These are phyloP conservation scores for Pseudocercospora eumusae DNA, from an alignment of 2,329 filamentous ascomycete genomes.

Conservation along the genomic window DNA sequence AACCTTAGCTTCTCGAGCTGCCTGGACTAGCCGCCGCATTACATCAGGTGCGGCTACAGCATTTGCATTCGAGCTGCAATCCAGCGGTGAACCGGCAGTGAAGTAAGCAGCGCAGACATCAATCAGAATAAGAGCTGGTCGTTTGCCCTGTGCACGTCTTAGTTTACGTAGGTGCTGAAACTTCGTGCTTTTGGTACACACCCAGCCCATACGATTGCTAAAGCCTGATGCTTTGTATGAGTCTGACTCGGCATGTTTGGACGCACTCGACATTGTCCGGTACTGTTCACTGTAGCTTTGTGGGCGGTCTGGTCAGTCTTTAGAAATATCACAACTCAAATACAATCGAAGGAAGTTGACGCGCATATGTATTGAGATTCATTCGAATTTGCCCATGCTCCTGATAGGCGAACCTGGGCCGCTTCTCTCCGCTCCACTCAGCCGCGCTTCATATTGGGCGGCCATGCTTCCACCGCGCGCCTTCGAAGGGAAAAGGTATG, in stretches of 20 bases:
- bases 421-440: background rate
- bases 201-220: slow-evolving; percentile 32
- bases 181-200: background rate
- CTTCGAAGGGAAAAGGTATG: background rate
- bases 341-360: background rate
- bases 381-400: slow-evolving; percentile 5
- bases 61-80: slow-evolving; percentile 27
- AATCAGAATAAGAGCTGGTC: slow-evolving; percentile 31
- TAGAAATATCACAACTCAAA: background rate
- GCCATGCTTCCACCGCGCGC: background rate
- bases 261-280: slow-evolving; percentile 11
- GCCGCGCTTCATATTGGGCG: background rate
- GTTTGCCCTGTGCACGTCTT: slow-evolving; percentile 17
- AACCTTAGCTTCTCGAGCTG: slow-evolving; percentile 20
- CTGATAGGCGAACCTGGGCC: slow-evolving; percentile 22
- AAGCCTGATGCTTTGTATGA: slow-evolving; percentile 30
- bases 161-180: background rate
- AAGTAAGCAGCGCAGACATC: slow-evolving; percentile 35
- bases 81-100: slow-evolving; percentile 29
- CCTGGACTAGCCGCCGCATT: slow-evolving; percentile 26
- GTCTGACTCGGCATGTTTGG: slow-evolving; percentile 8
- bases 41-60: slow-evolving; percentile 24
- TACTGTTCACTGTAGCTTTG: background rate
- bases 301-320: background rate
- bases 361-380: slow-evolving; percentile 4